Evolutionary conservation across 176 grass and related monocot genomes (phyloP), one percentile per base, ranked within the genome.

Genomic region (Paspalum vaginatum): DNA sequence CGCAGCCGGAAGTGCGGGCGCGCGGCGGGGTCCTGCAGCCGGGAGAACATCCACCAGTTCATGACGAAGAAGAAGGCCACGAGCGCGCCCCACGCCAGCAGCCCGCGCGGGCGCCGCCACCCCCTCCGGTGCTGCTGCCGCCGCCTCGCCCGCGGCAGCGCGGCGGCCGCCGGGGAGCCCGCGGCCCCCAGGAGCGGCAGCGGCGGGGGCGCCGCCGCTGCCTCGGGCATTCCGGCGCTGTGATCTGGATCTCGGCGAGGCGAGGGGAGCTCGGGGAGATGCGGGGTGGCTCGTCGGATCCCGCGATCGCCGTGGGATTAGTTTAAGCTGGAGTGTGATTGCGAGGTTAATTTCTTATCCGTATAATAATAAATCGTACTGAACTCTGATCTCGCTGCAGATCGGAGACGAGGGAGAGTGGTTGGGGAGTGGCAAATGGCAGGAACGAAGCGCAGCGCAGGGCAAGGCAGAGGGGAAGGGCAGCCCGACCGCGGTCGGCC

Each of bases 21-120:
- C 74, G 75, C 69, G 21, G 88, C 71, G n/a, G 88, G 86, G 82
- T 95, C 92, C 73, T 98, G 92, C 32, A 98, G 88, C n/a, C 84
- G 88, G 71, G 95, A 98, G 86, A 98, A 98, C 92, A 98, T 95
- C 92, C 92, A 98, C 96, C 96, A 98, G 86, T 98, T 98, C 96
- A 95, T 98, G 84, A 91, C n/a, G 81, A 98, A 93, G 88, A 95
- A 98, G 87, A 98, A 98, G 48, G 72, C 75, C 11, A 98, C 92
- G 18, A 98, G 76, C 1, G 85, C 75, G 56, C 60, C 80, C 96
- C 96, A 95, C 22, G 75, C 70, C 61, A 93, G 72, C 52, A 98
- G 12, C 22, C 88, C 78, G 14, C 81, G 85, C 78, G 81, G 89
- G 66, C 92, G 80, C 65, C 90, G 81, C 83, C 76, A 86, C 60